A percentile compares a stretch with the other conserved stretches of the same genome.
These are phyloP conservation scores for Aspergillus jensenii DNA, from an alignment of 2,329 filamentous ascomycete genomes.

Conservation along the genomic window DNA sequence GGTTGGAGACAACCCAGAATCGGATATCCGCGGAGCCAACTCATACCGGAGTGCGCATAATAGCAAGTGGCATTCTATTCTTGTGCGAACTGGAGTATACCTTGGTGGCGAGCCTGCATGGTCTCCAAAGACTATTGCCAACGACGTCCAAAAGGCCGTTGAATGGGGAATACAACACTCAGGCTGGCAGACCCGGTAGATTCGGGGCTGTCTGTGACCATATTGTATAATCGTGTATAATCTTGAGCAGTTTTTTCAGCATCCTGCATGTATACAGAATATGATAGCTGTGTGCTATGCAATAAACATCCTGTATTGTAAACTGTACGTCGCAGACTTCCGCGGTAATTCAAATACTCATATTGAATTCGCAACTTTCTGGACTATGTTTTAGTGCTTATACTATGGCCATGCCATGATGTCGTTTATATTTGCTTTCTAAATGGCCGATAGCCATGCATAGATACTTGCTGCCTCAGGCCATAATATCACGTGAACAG, in stretches of 20 bases:
- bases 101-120: constrained; percentile 56
- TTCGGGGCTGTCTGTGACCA: too few species aligned
- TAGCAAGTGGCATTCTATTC: constrained; percentile 73
- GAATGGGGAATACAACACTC: constrained; percentile 68
- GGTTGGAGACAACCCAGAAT: constrained; percentile 88
- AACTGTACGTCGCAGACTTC: not conserved
- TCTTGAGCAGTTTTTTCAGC: not conserved
- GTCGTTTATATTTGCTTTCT: not conserved
- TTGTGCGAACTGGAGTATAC: constrained; percentile 82
- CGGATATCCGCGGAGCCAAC: constrained; percentile 87
- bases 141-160: constrained; percentile 75
- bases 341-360: not conserved
- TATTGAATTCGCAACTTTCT: not conserved
- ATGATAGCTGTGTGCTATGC: not conserved
- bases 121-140: constrained; percentile 64
- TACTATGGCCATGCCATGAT: not conserved
- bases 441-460: not conserved
- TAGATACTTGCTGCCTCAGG: constrained; percentile 5
- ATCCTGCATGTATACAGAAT: not conserved
- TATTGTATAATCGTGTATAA: not conserved
- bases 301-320: not conserved
- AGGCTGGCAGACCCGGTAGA: constrained; percentile 31
- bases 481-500: not conserved
- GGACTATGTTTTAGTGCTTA: not conserved
- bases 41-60: constrained; percentile 65